phyloP scores from a whole-genome alignment of 208 protist species.

The Crithidia mellificae region DNA sequence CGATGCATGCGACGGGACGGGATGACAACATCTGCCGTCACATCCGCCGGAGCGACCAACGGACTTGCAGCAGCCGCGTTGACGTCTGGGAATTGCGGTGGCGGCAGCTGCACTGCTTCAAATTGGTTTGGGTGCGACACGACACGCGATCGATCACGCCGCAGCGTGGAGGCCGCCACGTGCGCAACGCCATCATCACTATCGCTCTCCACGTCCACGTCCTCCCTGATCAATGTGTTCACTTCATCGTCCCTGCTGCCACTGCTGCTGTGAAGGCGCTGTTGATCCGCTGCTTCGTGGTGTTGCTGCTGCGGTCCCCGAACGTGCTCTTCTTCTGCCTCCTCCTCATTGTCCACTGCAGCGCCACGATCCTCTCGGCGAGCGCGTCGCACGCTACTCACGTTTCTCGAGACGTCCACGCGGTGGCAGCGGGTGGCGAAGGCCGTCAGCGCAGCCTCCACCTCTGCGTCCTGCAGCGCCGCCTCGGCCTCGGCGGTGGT shows the following conservation, averaged over 20 bases:
- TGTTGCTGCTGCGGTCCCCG: too few relatives aligned
- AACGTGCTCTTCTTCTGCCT: not conserved
- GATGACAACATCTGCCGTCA: constrained; percentile 15
- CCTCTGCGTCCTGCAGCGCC: constrained; percentile 23
- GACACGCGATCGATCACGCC: too few relatives aligned
- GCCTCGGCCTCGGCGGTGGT: not conserved
- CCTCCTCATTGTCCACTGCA: not conserved
- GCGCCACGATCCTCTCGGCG: not conserved
- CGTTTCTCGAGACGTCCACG: not conserved
- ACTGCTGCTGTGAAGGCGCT: too few relatives aligned
- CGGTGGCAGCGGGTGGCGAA: constrained; percentile 9
- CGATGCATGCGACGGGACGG: constrained; percentile 44
- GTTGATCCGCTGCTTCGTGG: too few relatives aligned
- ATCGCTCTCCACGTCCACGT: too few relatives aligned
- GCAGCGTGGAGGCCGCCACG: too few relatives aligned
- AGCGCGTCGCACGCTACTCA: not conserved
- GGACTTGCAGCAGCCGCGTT: not conserved
- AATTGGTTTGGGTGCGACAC: too few relatives aligned
- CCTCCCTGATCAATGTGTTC: too few relatives aligned
- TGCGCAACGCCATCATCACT: too few relatives aligned
- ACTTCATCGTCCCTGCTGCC: too few relatives aligned
- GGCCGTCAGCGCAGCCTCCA: constrained; percentile 25
- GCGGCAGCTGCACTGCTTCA: not conserved
- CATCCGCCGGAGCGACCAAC: constrained; percentile 2
- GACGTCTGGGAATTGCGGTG: not conserved